phyloP scores from a whole-genome alignment of 129 eudicot species.

The Flaveria trinervia region DNA sequence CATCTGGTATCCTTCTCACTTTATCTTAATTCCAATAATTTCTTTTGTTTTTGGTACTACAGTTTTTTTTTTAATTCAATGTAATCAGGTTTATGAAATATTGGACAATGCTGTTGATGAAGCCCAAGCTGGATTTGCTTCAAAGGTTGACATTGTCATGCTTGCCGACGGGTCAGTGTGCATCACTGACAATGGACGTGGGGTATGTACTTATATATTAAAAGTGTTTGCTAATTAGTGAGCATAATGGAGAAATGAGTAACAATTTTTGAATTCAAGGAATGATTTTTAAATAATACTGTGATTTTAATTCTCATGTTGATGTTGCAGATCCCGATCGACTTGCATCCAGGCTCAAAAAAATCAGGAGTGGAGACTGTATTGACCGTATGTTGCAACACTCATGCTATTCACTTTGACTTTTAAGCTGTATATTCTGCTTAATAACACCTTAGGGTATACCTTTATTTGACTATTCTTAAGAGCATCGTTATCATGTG shows the following conservation, averaged over 20 bases:
- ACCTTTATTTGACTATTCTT: not conserved
- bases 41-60: not conserved
- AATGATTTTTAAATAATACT: not conserved
- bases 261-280: not conserved
- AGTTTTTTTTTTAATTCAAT: not conserved
- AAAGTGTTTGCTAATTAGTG: not conserved
- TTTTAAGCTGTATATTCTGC: not conserved
- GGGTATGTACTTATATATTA: constrained; percentile 56
- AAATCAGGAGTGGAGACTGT: constrained; percentile 95
- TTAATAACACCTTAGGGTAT: constrained; percentile 5
- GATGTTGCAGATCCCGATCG: constrained; percentile 80
- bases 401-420: constrained; percentile 1
- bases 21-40: not conserved
- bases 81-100: constrained; percentile 79
- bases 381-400: constrained; percentile 65
- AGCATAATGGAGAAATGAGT: constrained; percentile 1
- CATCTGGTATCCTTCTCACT: constrained; percentile 62
- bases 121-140: constrained; percentile 97
- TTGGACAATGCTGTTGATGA: constrained; percentile 95
- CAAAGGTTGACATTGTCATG: constrained; percentile 67
- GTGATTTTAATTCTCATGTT: not conserved
- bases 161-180: constrained; percentile 85
- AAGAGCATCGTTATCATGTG: not conserved
- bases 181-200: constrained; percentile 98
- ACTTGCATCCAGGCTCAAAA: constrained; percentile 83